phyloP scores from a whole-genome alignment of 495 filamentous ascomycete species.

The Bryoglossum gracile region DNA sequence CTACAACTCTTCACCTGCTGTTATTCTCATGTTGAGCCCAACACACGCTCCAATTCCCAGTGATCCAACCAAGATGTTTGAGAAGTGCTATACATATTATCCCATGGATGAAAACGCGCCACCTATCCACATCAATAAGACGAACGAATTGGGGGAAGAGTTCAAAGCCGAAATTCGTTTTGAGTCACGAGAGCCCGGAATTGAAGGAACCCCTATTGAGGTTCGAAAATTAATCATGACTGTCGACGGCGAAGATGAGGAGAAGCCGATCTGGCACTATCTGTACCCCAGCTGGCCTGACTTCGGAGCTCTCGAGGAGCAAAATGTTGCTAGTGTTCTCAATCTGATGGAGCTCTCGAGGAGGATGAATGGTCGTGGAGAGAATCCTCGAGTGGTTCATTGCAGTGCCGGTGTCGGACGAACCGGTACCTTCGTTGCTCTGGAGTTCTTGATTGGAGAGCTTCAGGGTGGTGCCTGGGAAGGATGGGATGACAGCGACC shows the following conservation, averaged over 20 bases:
- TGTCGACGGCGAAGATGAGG: conserved; percentile 32
- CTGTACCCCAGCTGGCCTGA: conserved; percentile 93
- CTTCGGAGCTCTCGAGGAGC: conserved; percentile 76
- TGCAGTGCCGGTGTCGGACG: conserved; percentile 93
- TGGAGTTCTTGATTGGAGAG: conserved; percentile 82
- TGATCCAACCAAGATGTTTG: conserved; percentile 39
- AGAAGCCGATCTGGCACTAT: conserved; percentile 78
- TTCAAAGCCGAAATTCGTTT: conserved; percentile 50
- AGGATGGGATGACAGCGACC: conserved; percentile 24
- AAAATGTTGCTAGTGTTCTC: conserved; percentile 71
- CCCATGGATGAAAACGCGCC: conserved; percentile 52
- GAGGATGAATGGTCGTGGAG: conserved; percentile 52
- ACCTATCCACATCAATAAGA: conserved; percentile 44
- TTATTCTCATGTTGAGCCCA: conserved; percentile 94
- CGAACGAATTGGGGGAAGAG: conserved; percentile 55
- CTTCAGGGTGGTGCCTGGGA: conserved; percentile 68
- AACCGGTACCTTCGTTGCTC: conserved; percentile 89
- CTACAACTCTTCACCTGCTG: conserved; percentile 44
- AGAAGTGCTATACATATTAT: conserved; percentile 93
- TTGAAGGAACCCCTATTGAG: conserved; percentile 44
- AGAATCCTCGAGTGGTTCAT: conserved; percentile 82
- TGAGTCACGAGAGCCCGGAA: conserved; percentile 37
- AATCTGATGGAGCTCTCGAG: conserved; percentile 69
- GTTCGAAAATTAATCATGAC: conserved; percentile 43
- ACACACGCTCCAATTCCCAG: conserved; percentile 54